Evolutionary conservation across 2,329 filamentous ascomycete species (phyloP).

Genomic region (Metarhizium brunneum): DNA sequence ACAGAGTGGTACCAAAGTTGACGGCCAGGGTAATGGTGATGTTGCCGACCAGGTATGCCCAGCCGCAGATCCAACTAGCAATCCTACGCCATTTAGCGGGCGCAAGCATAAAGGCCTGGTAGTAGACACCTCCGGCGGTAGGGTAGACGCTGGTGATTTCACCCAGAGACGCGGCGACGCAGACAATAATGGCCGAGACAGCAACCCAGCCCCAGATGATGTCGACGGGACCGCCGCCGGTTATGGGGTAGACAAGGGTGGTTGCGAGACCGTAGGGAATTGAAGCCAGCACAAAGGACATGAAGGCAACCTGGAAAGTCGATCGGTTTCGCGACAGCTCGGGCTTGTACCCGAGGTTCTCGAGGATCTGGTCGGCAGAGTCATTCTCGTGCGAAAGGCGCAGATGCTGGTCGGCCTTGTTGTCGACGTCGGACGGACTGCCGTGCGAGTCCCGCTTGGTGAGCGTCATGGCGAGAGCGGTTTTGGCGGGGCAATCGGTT

Average conservation of each 20-base stretch:
- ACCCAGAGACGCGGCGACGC: slow-evolving; percentile 60
- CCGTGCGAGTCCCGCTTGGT: slow-evolving; percentile 14
- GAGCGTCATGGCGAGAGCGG: slow-evolving; percentile 8
- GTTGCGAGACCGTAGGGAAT: slow-evolving; percentile 67
- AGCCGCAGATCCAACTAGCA: slow-evolving; percentile 63
- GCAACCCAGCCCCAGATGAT: slow-evolving; percentile 66
- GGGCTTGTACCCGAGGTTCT: slow-evolving; percentile 56
- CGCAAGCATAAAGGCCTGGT: slow-evolving; percentile 68
- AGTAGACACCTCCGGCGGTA: slow-evolving; percentile 71
- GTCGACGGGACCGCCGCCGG: slow-evolving; percentile 56
- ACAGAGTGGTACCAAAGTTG: slow-evolving; percentile 68
- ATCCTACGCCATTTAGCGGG: slow-evolving; percentile 50
- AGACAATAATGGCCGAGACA: slow-evolving; percentile 61
- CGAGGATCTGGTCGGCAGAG: slow-evolving; percentile 53
- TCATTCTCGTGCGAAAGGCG: slow-evolving; percentile 19
- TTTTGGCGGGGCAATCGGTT: not conserved
- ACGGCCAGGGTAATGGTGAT: slow-evolving; percentile 77
- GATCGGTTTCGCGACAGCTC: slow-evolving; percentile 57
- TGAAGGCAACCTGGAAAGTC: slow-evolving; percentile 62
- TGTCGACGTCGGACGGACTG: slow-evolving; percentile 12
- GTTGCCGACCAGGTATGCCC: slow-evolving; percentile 70
- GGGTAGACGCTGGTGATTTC: slow-evolving; percentile 71
- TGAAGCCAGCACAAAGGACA: slow-evolving; percentile 67
- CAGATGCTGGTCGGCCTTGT: slow-evolving; percentile 18
- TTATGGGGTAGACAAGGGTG: slow-evolving; percentile 57